Percentiles rank a stretch among this genome's conserved stretches.
These are phyloP conservation scores for Heliosperma pusillum DNA, from an alignment of 148 eudicot species.

Conservation along the genomic window DNA sequence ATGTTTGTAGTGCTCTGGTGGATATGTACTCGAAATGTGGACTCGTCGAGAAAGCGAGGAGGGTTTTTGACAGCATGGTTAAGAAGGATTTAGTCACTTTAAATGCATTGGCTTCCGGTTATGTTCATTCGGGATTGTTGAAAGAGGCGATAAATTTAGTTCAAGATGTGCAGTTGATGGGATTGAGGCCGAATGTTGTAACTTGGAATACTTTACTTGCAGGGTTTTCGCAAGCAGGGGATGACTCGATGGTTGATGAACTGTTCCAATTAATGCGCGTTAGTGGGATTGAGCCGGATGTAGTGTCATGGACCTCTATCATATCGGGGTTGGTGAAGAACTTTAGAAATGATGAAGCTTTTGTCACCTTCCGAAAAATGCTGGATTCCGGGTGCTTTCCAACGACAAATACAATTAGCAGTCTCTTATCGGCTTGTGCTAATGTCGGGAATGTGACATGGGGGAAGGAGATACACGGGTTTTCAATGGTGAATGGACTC, in stretches of 20 bases:
- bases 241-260: slow-evolving; percentile 53
- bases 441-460: slow-evolving; percentile 43
- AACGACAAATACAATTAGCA: slow-evolving; percentile 59
- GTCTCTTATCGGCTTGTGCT: slow-evolving; percentile 75
- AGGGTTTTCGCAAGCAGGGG: slow-evolving; percentile 66
- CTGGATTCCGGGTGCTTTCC: slow-evolving; percentile 46
- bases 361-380: slow-evolving; percentile 56
- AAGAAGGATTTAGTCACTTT: slow-evolving; percentile 64
- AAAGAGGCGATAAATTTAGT: slow-evolving; percentile 59
- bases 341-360: slow-evolving; percentile 47
- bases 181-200: slow-evolving; percentile 55
- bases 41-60: slow-evolving; percentile 42
- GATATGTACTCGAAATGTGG: slow-evolving; percentile 85
- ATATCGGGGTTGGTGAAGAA: slow-evolving; percentile 70
- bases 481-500: slow-evolving; percentile 43
- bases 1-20: slow-evolving; percentile 58
- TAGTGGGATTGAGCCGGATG: slow-evolving; percentile 67
- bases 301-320: slow-evolving; percentile 79
- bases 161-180: slow-evolving; percentile 35
- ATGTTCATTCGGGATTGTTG: slow-evolving; percentile 53
- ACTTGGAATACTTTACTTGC: slow-evolving; percentile 80
- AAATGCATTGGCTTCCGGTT: slow-evolving; percentile 71
- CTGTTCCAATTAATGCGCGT: slow-evolving; percentile 51
- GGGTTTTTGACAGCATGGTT: slow-evolving; percentile 48
- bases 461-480: slow-evolving; percentile 80